Base-by-base conservation (phyloP, 2,329 filamentous ascomycete genomes). In the Fusarium chuoi region DNA sequence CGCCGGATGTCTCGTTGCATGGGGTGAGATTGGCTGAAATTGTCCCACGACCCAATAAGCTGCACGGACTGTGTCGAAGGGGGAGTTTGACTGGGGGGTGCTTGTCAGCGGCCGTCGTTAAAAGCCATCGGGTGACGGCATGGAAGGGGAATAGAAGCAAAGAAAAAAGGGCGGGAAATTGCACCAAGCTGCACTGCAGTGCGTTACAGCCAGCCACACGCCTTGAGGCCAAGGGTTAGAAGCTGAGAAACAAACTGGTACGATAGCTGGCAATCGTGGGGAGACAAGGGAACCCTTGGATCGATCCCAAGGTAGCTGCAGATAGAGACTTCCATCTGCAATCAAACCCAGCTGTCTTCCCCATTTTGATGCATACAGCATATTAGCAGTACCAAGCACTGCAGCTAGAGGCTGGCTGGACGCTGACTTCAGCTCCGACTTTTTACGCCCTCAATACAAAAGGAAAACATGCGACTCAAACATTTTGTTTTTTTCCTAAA, bases 11-110 rank as follows among this genome's bases (percentile, higher is more conserved):
- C 96, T 77, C 91, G 90, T 81, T 96, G 90, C 91, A 98, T 95
- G 51, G 86, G 86, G 85, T 98, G 96, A 56, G 90, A 86, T 79
- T 89, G 90, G 69, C 88, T 87, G 84, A 98, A 98, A 85, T 98
- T 98, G 85, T 98, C 95, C 96, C 96, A 98, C 73, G 95, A 98
- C 71, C 96, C 96, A 77, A 96, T 87, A 51, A 98, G 88, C 79
- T 93, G 91, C 75, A 98, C 93, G 49, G 92, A 92, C 72, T 88
- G 87, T 71, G 91, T 87, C 58, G 89, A 87, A 73, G 88, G 87
- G 75, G 88, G 82, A 62, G 90, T 91, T 83, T 89, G 87, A 79
- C 90, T 92, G 80, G 64, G 35, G 77, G 70, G 73, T 77, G 71
- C 76, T 70, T 71, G 75, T 79, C 70, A 78, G 73, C 76, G 72